Conservation (phyloP, 169 alveolate genomes). For the Eimeria sp. region DNA sequence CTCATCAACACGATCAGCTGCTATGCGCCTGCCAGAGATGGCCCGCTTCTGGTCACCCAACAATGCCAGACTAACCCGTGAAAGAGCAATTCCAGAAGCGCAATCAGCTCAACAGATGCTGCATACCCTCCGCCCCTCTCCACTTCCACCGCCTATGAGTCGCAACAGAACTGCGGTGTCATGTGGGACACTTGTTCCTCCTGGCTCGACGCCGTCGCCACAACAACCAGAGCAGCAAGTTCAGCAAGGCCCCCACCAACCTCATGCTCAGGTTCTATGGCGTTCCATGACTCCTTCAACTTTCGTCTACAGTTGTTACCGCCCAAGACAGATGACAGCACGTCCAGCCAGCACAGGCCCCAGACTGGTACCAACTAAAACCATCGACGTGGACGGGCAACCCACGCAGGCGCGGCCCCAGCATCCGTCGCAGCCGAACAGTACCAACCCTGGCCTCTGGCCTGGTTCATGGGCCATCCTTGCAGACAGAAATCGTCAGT, state of each 20-base stretch:
- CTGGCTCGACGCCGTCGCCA: not conserved
- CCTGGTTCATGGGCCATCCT: constrained; percentile 36
- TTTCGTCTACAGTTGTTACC: constrained; percentile 9
- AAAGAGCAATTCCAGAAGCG: not conserved
- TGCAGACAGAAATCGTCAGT: constrained; percentile 19
- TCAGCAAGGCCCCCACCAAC: constrained; percentile 2
- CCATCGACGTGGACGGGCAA: constrained; percentile 21
- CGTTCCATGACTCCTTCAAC: constrained; percentile 62
- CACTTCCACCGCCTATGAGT: not conserved
- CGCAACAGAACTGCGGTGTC: not conserved
- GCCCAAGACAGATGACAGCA: constrained; percentile 8
- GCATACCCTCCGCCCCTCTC: not conserved
- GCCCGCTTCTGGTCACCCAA: constrained; percentile 58
- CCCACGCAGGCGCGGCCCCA: not conserved
- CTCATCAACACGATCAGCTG: not conserved
- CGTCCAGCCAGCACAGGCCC: constrained; percentile 53
- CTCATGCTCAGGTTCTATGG: constrained; percentile 29
- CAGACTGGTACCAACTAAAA: not conserved
- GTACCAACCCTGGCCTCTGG: not conserved
- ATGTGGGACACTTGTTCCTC: constrained; percentile 1
- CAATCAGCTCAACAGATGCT: not conserved
- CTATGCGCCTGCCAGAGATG: constrained; percentile 6
- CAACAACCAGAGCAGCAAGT: not conserved
- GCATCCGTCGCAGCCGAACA: not conserved
- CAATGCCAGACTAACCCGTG: constrained; percentile 9